Percentiles rank a stretch among this genome's conserved stretches.
These are phyloP conservation scores for Scheffersomyces lignosus DNA, from an alignment of 805 yeast species.

Conservation along the genomic window DNA sequence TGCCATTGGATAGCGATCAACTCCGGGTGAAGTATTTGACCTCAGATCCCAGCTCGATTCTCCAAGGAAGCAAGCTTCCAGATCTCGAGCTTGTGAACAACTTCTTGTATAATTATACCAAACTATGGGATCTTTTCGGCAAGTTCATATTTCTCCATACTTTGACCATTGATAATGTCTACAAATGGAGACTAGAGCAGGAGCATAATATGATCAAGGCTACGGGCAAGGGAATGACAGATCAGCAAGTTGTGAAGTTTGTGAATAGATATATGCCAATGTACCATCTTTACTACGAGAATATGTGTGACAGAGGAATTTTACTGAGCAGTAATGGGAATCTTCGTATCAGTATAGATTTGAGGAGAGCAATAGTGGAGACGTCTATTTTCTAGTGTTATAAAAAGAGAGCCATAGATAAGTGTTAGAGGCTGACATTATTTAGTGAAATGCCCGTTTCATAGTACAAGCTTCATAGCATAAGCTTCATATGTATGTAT, in stretches of 20 bases:
- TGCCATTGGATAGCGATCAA: slow-evolving; percentile 23
- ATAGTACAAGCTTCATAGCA: too few species aligned
- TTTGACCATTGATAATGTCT: slow-evolving; percentile 58
- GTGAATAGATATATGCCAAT: slow-evolving; percentile 86
- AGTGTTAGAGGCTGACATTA: too few species aligned
- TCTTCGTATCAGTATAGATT: too few species aligned
- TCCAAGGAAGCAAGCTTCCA: slow-evolving; percentile 22
- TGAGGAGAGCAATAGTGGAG: too few species aligned
- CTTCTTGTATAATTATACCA: slow-evolving; percentile 48
- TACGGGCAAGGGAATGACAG: slow-evolving; percentile 78
- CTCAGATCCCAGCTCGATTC: slow-evolving; percentile 14
- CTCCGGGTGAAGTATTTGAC: slow-evolving; percentile 20
- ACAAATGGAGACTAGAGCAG: slow-evolving; percentile 76
- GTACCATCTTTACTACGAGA: slow-evolving; percentile 65
- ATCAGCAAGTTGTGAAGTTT: slow-evolving; percentile 63
- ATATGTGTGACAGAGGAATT: slow-evolving; percentile 29
- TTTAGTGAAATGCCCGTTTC: too few species aligned
- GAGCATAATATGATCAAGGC: slow-evolving; percentile 58
- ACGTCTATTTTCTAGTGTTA: too few species aligned
- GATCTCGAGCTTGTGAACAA: slow-evolving; percentile 49
- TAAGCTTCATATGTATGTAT: too few species aligned
- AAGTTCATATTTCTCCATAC: slow-evolving; percentile 65
- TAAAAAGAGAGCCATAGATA: too few species aligned
- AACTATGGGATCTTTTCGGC: slow-evolving; percentile 59
- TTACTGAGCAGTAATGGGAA: too few species aligned